Conservation (phyloP, 1,139 yeast genomes). For the Candida albicans region DNA sequence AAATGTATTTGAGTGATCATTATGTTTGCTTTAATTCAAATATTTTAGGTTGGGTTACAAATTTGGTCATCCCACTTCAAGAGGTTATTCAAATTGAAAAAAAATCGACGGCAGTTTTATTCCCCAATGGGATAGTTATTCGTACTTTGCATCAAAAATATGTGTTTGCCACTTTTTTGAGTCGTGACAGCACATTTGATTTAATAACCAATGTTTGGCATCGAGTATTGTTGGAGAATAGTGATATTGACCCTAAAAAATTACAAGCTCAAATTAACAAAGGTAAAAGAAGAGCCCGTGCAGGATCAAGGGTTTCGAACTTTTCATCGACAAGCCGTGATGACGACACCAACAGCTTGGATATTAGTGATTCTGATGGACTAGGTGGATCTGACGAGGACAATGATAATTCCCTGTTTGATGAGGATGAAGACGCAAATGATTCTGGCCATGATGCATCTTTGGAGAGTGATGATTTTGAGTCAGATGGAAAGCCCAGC, state of each 20-base stretch:
- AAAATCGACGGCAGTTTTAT: constrained; percentile 68
- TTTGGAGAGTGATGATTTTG: constrained; percentile 8
- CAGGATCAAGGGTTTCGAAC: constrained; percentile 12
- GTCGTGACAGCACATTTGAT: constrained; percentile 66
- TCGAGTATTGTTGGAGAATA: constrained; percentile 31
- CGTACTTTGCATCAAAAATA: constrained; percentile 70
- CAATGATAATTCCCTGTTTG: constrained; percentile 8
- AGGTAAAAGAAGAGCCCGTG: constrained; percentile 13
- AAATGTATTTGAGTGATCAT: constrained; percentile 60
- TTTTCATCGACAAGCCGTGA: constrained; percentile 7
- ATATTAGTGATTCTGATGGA: constrained; percentile 1
- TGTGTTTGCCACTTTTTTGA: constrained; percentile 69
- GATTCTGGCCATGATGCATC: constrained; percentile 6
- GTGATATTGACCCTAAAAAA: constrained; percentile 23
- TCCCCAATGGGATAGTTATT: constrained; percentile 73
- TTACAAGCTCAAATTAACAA: constrained; percentile 15
- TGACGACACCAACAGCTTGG: constrained; percentile 9
- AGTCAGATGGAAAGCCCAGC: constrained; percentile 9
- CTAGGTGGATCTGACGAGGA: constrained; percentile 11
- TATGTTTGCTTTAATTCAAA: constrained; percentile 70
- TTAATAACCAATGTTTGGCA: constrained; percentile 66
- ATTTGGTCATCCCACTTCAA: constrained; percentile 61
- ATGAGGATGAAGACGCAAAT: constrained; percentile 9
- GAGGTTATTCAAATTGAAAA: constrained; percentile 74
- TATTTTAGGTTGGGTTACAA: constrained; percentile 73